These are phyloP conservation scores for Pichia deserticola DNA, from an alignment of 805 yeast species.

Conservation along the genomic window DNA sequence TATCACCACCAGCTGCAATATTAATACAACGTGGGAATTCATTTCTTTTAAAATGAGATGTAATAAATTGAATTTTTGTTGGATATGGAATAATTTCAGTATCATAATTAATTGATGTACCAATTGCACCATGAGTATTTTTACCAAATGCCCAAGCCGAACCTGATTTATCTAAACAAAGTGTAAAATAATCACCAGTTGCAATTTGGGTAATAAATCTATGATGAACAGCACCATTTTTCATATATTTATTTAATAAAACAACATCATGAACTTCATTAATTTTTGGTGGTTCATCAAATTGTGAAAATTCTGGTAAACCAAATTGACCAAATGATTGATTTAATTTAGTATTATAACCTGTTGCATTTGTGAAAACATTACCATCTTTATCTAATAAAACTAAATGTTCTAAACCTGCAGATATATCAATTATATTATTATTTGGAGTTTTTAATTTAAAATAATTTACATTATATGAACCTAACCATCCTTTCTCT, in stretches of 20 bases:
- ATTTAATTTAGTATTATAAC: slow-evolving; percentile 32
- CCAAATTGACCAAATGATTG: slow-evolving; percentile 76
- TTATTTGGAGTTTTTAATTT: slow-evolving; percentile 12
- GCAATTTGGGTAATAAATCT: slow-evolving; percentile 55
- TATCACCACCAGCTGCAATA: slow-evolving; percentile 65
- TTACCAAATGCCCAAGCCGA: slow-evolving; percentile 80
- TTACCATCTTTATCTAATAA: slow-evolving; percentile 51
- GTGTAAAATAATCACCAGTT: slow-evolving; percentile 65
- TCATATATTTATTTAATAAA: slow-evolving; percentile 43
- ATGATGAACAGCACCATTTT: slow-evolving; percentile 21
- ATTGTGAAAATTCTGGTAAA: slow-evolving; percentile 62
- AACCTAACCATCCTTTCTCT: slow-evolving; percentile 13
- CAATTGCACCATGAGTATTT: slow-evolving; percentile 81
- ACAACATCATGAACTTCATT: slow-evolving; percentile 47
- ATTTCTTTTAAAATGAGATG: slow-evolving; percentile 32
- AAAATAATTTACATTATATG: slow-evolving; percentile 10
- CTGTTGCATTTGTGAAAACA: slow-evolving; percentile 59
- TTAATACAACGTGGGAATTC: slow-evolving; percentile 41
- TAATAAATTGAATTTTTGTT: slow-evolving; percentile 36
- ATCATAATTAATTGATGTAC: slow-evolving; percentile 55
- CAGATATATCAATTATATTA: slow-evolving; percentile 32
- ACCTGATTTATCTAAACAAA: slow-evolving; percentile 63
- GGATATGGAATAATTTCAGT: slow-evolving; percentile 72
- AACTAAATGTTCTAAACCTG: slow-evolving; percentile 69
- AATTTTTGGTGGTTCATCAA: slow-evolving; percentile 44